phyloP scores from a whole-genome alignment of 2,329 filamentous ascomycete genomes.

The Plenodomus tracheiphilus region DNA sequence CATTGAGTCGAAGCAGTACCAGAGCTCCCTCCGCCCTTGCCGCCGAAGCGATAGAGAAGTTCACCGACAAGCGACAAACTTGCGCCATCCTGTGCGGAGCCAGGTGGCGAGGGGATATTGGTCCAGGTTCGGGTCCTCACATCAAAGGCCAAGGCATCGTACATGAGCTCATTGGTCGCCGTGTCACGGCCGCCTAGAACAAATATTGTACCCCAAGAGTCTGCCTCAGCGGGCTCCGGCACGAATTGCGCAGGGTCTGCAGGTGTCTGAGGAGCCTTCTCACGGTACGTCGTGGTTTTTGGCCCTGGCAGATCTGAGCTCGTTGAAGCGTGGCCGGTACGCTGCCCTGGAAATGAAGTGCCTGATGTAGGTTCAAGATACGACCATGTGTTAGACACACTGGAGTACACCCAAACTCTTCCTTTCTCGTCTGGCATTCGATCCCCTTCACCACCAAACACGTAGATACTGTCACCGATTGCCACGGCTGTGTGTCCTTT shows the following conservation, averaged over 20 bases:
- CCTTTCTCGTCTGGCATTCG: constrained; percentile 41
- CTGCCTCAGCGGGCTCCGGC: constrained; percentile 45
- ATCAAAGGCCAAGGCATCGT: constrained; percentile 58
- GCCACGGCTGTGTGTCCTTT: constrained; percentile 49
- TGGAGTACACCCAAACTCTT: constrained; percentile 51
- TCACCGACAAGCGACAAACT: constrained; percentile 51
- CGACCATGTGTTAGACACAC: constrained; percentile 46
- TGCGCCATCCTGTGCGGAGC: constrained; percentile 40
- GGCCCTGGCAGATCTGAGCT: constrained; percentile 47
- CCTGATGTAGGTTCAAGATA: constrained; percentile 41
- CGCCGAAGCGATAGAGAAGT: constrained; percentile 53
- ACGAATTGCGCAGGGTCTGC: constrained; percentile 47
- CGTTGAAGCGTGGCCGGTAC: constrained; percentile 43
- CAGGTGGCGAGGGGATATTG: constrained; percentile 52
- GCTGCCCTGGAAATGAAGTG: constrained; percentile 29
- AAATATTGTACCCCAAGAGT: constrained; percentile 55
- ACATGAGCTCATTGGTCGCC: constrained; percentile 29
- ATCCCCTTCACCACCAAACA: constrained; percentile 48
- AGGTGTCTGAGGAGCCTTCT: constrained; percentile 45
- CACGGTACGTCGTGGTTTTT: constrained; percentile 30
- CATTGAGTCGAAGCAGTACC: constrained; percentile 23
- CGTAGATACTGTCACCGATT: constrained; percentile 50
- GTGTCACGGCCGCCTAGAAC: constrained; percentile 52
- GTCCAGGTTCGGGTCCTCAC: constrained; percentile 55
- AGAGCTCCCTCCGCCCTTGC: constrained; percentile 28